A percentile compares a stretch with the other conserved stretches of the same genome.
Conservation (phyloP, 2,329 filamentous ascomycete species). For the Pseudohalonectria lignicola region DNA sequence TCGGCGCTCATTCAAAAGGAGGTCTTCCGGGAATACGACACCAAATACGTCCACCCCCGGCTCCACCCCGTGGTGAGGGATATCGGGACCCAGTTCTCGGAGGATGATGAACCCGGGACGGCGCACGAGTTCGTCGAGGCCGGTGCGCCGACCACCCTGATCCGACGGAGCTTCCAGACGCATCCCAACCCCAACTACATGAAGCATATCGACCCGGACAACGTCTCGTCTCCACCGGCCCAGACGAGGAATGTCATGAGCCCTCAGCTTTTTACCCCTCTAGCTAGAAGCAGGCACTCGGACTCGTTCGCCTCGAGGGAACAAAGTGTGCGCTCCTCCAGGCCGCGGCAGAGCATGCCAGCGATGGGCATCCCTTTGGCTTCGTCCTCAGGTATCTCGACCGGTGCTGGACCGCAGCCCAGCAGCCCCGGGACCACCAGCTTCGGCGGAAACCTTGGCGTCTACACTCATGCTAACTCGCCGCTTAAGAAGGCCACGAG, state of each 20-base stretch:
- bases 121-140: conserved; percentile 28
- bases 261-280: conserved; percentile 31
- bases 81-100: conserved; percentile 70
- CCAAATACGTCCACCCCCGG: conserved; percentile 84
- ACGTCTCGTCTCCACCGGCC: conserved; percentile 16
- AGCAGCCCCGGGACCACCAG: conserved; percentile 12
- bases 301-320: conserved; percentile 19
- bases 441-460: conserved; percentile 65
- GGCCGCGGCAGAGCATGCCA: conserved; percentile 10
- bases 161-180: conserved; percentile 69
- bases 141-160: conserved; percentile 45
- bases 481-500: conserved; percentile 69
- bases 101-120: conserved; percentile 21
- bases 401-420: conserved; percentile 12
- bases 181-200: conserved; percentile 76
- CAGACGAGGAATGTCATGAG: conserved; percentile 25
- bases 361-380: conserved; percentile 1
- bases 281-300: conserved; percentile 13
- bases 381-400: conserved; percentile 3
- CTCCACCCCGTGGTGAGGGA: conserved; percentile 68
- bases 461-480: conserved; percentile 70
- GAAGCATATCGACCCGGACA: conserved; percentile 60
- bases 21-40: conserved; percentile 91
- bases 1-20: conserved; percentile 76
- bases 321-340: neutral